Percentiles rank a stretch among this genome's conserved stretches.
Conservation (phyloP, 345 rosid species). For the Eucalyptus shirleyi region DNA sequence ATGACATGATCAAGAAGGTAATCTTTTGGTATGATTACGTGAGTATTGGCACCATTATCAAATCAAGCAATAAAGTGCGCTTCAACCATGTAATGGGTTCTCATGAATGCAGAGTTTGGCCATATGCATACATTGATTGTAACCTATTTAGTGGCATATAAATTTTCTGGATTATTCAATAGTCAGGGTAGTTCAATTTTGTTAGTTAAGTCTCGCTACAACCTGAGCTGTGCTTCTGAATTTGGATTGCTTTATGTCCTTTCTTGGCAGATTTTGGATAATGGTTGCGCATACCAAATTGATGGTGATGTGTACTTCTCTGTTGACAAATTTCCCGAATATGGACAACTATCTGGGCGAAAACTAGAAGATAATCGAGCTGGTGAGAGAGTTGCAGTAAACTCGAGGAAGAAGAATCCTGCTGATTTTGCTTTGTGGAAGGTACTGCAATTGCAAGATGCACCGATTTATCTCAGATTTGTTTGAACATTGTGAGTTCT, state of each 20-base stretch:
- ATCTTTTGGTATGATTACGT: neutral
- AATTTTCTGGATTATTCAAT: neutral
- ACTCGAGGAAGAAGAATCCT: slow-evolving; percentile 79
- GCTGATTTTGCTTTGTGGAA: slow-evolving; percentile 99
- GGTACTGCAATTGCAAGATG: slow-evolving; percentile 15
- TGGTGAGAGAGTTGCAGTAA: slow-evolving; percentile 90
- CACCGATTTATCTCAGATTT: neutral
- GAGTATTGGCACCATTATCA: neutral
- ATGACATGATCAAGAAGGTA: slow-evolving; percentile 82
- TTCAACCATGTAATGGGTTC: neutral
- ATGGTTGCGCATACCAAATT: slow-evolving; percentile 72
- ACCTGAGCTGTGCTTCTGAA: neutral
- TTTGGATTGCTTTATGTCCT: neutral
- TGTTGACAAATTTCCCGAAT: slow-evolving; percentile 59
- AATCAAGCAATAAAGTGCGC: neutral
- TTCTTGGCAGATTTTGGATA: slow-evolving; percentile 62
- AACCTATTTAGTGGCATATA: neutral
- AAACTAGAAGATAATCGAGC: slow-evolving; percentile 89
- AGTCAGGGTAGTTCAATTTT: neutral
- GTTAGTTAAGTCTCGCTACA: neutral
- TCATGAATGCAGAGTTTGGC: neutral
- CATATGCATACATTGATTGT: neutral
- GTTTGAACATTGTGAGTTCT: neutral
- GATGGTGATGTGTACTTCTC: slow-evolving; percentile 79
- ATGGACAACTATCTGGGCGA: slow-evolving; percentile 79